phyloP scores from a whole-genome alignment of 306 rosid species.

The Hippophae rhamnoides region DNA sequence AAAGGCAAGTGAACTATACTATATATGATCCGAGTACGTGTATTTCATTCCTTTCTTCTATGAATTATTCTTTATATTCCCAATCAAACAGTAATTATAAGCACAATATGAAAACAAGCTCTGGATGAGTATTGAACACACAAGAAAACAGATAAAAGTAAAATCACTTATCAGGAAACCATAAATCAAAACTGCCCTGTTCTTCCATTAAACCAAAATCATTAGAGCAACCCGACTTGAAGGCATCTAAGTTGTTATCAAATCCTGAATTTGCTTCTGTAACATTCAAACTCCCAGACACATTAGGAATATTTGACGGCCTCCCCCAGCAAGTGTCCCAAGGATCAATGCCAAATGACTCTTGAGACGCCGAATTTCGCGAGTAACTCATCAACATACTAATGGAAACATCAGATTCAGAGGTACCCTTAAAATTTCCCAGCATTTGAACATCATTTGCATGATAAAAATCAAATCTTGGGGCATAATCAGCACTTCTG shows the following conservation, averaged over 20 bases:
- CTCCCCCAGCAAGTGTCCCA: slow-evolving; percentile 6
- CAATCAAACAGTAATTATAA: too few relatives aligned
- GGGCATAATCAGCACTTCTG: slow-evolving; percentile 7
- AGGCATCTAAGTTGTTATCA: slow-evolving; percentile 32
- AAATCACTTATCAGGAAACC: slow-evolving; percentile 20
- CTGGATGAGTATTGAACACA: background rate
- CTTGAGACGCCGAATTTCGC: slow-evolving; percentile 6
- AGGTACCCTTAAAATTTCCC: slow-evolving; percentile 6
- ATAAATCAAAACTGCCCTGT: slow-evolving; percentile 35
- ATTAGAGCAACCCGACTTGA: slow-evolving; percentile 36
- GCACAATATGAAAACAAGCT: background rate
- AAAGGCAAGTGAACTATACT: too few relatives aligned
- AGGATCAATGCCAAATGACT: slow-evolving; percentile 16
- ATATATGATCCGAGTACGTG: too few relatives aligned
- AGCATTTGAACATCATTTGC: slow-evolving; percentile 7
- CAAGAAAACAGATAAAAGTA: background rate
- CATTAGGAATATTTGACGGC: background rate
- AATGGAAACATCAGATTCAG: slow-evolving; percentile 1
- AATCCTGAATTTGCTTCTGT: slow-evolving; percentile 23
- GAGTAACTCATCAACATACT: background rate
- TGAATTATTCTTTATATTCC: too few relatives aligned
- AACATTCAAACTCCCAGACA: slow-evolving; percentile 24
- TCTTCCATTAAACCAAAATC: slow-evolving; percentile 56
- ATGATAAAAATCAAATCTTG: slow-evolving; percentile 4
- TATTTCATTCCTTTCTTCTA: too few relatives aligned